Evolutionary conservation across 495 filamentous ascomycete genomes (phyloP), one percentile per base, ranked within the genome.

Genomic region (Pseudoneurospora amorphoporcata): DNA sequence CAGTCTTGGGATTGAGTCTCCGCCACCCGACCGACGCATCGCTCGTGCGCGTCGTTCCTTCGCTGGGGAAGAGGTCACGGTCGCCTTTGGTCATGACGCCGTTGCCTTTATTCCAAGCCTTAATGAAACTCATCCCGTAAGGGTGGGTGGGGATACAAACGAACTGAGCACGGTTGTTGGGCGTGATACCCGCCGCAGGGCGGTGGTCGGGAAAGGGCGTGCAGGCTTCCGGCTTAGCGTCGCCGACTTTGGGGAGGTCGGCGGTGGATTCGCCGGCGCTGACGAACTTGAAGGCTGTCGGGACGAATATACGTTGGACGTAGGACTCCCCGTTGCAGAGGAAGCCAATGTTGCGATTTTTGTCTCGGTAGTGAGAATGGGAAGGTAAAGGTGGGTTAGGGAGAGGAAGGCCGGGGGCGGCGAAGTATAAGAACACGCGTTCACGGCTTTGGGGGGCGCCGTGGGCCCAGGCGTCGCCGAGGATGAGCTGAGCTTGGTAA

Each of bases 381-480:
- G 92, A 90, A 3, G 84, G 81, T 4, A 79, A 61, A 4, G 92
- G 92, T 12, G 80, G 80, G 4, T 82, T 76, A 0, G 88, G 84
- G 9, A 90, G 83, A 10, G 72, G 78, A 5, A 88, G 76, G 0
- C 89, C 90, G 0, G 91, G 88, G 8, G 90, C 90, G 32, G 91
- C 84, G 53, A 92, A 87, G 39, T 82, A 82, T 9, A 94, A 83
- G 75, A 94, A 92, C 0, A 94, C 77, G 17, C 92, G 84, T 16
- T 82, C 87, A 17, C 92, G 84, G 40, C 76, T 78, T 79, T 94
- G 91, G 0, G 88, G 80, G 16, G 86, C 85, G 17, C 91, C 90
- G 75, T 85, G 87, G 3, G 85, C 89, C 90, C 90, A 93, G 0
- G 91, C 86, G 77, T 94, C 90, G 8, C 90, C 78, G 10, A 87